phyloP scores from a whole-genome alignment of 441 rosid genomes.

The Euphorbia schlechtendalii region DNA sequence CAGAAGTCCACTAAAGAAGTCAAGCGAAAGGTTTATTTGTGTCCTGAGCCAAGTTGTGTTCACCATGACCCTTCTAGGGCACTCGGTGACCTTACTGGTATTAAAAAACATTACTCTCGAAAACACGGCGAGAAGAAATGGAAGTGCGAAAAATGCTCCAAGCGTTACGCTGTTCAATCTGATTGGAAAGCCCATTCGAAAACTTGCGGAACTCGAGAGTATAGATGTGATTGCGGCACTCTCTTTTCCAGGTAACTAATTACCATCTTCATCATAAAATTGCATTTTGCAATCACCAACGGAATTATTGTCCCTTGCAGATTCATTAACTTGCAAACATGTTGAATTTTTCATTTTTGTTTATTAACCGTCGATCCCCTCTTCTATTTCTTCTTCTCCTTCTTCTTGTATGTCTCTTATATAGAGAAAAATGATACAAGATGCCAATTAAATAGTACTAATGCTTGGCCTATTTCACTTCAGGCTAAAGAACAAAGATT shows the following conservation, averaged over 20 bases:
- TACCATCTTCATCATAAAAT: too few species aligned
- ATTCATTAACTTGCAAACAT: too few species aligned
- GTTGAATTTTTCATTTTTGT: too few species aligned
- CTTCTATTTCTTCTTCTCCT: too few species aligned
- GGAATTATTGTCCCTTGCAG: too few species aligned
- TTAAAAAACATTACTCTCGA: conserved; percentile 79
- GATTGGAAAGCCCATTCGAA: conserved; percentile 98
- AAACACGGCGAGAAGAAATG: conserved; percentile 94
- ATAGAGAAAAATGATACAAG: background rate
- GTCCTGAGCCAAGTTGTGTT: conserved; percentile 93
- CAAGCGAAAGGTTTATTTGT: conserved; percentile 79
- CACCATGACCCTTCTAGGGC: conserved; percentile 95
- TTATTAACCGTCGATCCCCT: too few species aligned
- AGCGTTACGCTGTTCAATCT: conserved; percentile 88
- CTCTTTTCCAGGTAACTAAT: conserved; percentile 70
- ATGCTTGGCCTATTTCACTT: conserved; percentile 23
- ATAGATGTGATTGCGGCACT: conserved; percentile 90
- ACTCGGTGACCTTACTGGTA: conserved; percentile 95
- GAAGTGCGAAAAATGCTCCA: conserved; percentile 89
- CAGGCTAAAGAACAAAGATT: conserved; percentile 30
- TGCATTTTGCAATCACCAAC: too few species aligned
- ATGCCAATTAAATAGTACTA: conserved; percentile 10
- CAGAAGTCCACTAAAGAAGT: conserved; percentile 75
- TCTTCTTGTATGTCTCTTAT: too few species aligned
- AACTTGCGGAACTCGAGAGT: conserved; percentile 87